These are phyloP conservation scores for Phytophthora colocasiae DNA, from an alignment of 352 stramenopile species.

Conservation along the genomic window DNA sequence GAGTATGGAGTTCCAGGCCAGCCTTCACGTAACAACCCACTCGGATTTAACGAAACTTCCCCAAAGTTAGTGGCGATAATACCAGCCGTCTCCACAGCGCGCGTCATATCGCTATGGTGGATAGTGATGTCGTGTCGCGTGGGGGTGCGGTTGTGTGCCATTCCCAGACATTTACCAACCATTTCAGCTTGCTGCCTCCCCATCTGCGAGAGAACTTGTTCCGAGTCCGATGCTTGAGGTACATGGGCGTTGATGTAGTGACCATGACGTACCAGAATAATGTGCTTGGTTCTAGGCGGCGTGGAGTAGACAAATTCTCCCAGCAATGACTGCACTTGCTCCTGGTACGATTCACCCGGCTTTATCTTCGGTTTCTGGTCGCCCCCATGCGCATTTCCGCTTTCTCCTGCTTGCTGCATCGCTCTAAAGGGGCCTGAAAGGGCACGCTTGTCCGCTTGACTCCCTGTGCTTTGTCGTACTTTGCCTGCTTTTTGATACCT, in stretches of 20 bases:
- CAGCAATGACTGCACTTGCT: conserved; percentile 33
- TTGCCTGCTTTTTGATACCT: conserved; percentile 19
- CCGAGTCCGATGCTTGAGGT: conserved; percentile 56
- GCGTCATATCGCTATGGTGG: conserved; percentile 78
- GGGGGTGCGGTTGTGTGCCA: conserved; percentile 58
- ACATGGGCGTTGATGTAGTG: conserved; percentile 86
- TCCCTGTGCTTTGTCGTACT: conserved; percentile 7
- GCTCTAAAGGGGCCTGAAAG: background rate
- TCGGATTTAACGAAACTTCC: conserved; percentile 48
- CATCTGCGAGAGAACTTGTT: conserved; percentile 86
- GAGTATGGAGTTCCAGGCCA: conserved; percentile 79
- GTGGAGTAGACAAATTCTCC: conserved; percentile 61
- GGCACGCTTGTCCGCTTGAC: background rate
- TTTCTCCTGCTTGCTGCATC: conserved; percentile 1
- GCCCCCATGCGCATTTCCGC: background rate
- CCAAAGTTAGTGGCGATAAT: conserved; percentile 67
- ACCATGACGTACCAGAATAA: conserved; percentile 81
- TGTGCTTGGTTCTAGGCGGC: conserved; percentile 69
- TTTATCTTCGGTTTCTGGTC: conserved; percentile 1
- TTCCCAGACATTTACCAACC: conserved; percentile 72
- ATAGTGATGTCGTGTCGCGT: conserved; percentile 68
- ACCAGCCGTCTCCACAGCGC: conserved; percentile 73
- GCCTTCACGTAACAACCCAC: conserved; percentile 70
- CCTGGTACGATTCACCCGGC: conserved; percentile 1
- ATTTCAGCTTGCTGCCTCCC: conserved; percentile 74